phyloP scores from a whole-genome alignment of 2,329 filamentous ascomycete species.

The Fusarium incarnatum region DNA sequence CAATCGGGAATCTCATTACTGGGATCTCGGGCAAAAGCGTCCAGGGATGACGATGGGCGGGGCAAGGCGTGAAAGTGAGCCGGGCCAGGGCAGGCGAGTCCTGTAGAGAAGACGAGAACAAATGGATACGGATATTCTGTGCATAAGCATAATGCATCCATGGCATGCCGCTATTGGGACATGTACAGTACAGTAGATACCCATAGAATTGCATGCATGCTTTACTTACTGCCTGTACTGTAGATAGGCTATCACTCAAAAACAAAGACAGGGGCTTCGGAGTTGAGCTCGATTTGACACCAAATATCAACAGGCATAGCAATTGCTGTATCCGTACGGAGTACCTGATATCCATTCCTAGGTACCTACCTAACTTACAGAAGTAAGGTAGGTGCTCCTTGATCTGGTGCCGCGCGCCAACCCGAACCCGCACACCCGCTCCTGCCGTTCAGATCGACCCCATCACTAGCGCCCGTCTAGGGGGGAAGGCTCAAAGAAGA shows the following conservation, averaged over 20 bases:
- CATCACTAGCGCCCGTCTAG: conserved; percentile 27
- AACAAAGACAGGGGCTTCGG: conserved; percentile 10
- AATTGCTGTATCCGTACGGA: neutral
- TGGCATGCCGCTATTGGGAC: conserved; percentile 2
- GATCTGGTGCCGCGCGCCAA: conserved; percentile 30
- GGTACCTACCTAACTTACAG: no score
- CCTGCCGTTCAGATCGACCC: conserved; percentile 31
- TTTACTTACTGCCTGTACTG: neutral
- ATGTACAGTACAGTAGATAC: neutral
- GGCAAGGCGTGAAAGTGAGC: conserved; percentile 5
- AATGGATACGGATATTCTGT: neutral
- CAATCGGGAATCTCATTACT: conserved; percentile 23
- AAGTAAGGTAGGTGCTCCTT: neutral
- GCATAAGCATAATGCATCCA: conserved; percentile 17
- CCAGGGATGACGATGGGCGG: conserved; percentile 14
- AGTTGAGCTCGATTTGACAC: neutral
- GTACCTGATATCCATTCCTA: neutral
- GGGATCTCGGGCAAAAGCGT: conserved; percentile 2
- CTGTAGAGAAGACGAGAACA: neutral
- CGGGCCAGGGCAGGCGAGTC: neutral
- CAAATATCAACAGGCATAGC: neutral
- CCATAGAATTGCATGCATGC: conserved; percentile 1
- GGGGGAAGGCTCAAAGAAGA: neutral
- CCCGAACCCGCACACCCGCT: conserved; percentile 31
- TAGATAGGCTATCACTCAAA: neutral